Percentiles rank a stretch among this genome's conserved stretches.
Evolutionary conservation across 2,329 filamentous ascomycete genomes (phyloP).

Genomic region (Ciborinia camelliae): DNA sequence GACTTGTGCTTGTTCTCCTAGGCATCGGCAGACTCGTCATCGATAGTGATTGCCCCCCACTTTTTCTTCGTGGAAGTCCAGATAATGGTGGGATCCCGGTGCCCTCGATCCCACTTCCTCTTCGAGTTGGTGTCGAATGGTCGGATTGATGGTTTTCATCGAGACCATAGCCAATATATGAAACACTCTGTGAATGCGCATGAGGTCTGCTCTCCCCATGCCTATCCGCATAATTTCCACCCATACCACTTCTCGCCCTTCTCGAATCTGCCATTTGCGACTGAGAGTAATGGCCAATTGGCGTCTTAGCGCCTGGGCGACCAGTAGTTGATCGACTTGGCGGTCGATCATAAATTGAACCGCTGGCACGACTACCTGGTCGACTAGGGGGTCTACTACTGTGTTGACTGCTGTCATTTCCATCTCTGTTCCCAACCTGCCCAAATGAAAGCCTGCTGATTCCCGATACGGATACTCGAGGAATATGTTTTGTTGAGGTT

Average conservation of each 20-base stretch:
- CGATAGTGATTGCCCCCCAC: constrained; percentile 41
- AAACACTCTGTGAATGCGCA: constrained; percentile 38
- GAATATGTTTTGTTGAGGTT: constrained; percentile 48
- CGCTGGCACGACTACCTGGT: constrained; percentile 35
- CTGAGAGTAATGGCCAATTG: constrained; percentile 38
- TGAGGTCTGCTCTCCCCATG: constrained; percentile 30
- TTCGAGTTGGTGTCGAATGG: constrained; percentile 42
- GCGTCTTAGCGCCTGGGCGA: constrained; percentile 37
- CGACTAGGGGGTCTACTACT: constrained; percentile 26
- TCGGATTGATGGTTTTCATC: constrained; percentile 33
- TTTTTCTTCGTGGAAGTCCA: constrained; percentile 49
- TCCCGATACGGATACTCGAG: constrained; percentile 59
- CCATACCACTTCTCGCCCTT: constrained; percentile 36
- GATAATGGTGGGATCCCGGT: constrained; percentile 46
- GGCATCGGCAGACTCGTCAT: constrained; percentile 16
- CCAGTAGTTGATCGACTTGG: constrained; percentile 32
- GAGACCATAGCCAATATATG: constrained; percentile 30
- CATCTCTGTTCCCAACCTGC: constrained; percentile 52
- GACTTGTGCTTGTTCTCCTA: constrained; percentile 33
- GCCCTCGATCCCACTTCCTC: constrained; percentile 41
- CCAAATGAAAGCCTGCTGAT: constrained; percentile 63
- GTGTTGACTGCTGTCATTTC: constrained; percentile 18
- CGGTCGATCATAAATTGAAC: constrained; percentile 31
- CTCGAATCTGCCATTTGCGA: constrained; percentile 34
- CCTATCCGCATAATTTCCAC: constrained; percentile 32